Conservation (phyloP, 2,329 filamentous ascomycete species). For the Arthrobotrys iridis region DNA sequence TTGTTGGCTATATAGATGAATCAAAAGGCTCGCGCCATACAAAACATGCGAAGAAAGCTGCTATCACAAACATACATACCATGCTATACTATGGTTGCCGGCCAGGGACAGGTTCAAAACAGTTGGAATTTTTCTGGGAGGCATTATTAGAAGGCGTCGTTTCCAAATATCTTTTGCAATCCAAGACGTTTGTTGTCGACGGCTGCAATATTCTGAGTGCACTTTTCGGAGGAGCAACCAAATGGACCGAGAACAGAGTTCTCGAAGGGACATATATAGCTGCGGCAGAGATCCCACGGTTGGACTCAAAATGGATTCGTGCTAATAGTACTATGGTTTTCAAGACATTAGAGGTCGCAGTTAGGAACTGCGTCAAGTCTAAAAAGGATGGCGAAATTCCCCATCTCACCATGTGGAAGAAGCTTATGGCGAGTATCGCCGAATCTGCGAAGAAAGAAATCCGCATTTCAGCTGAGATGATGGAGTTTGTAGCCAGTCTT, state of each 20-base stretch:
- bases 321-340: slow-evolving; percentile 75
- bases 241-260: slow-evolving; percentile 80
- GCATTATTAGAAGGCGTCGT: slow-evolving; percentile 75
- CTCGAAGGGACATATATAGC: slow-evolving; percentile 69
- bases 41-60: slow-evolving; percentile 68
- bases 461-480: slow-evolving; percentile 84
- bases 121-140: slow-evolving; percentile 82
- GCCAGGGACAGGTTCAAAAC: slow-evolving; percentile 72
- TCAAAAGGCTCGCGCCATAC: slow-evolving; percentile 68
- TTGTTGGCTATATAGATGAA: slow-evolving; percentile 74
- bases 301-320: slow-evolving; percentile 89
- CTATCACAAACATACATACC: slow-evolving; percentile 78
- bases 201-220: slow-evolving; percentile 77
- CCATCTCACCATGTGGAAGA: slow-evolving; percentile 69
- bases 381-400: slow-evolving; percentile 66
- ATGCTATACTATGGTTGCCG: slow-evolving; percentile 84
- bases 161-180: slow-evolving; percentile 66
- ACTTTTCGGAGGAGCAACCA: slow-evolving; percentile 72
- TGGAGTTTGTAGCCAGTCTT: slow-evolving; percentile 77
- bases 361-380: slow-evolving; percentile 66
- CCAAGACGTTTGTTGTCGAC: slow-evolving; percentile 68
- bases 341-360: slow-evolving; percentile 67
- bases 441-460: slow-evolving; percentile 81
- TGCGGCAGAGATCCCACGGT: slow-evolving; percentile 79
- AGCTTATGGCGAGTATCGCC: slow-evolving; percentile 71